phyloP scores from a whole-genome alignment of 2,329 filamentous ascomycete species.

The Sporothrix dimorphospora region DNA sequence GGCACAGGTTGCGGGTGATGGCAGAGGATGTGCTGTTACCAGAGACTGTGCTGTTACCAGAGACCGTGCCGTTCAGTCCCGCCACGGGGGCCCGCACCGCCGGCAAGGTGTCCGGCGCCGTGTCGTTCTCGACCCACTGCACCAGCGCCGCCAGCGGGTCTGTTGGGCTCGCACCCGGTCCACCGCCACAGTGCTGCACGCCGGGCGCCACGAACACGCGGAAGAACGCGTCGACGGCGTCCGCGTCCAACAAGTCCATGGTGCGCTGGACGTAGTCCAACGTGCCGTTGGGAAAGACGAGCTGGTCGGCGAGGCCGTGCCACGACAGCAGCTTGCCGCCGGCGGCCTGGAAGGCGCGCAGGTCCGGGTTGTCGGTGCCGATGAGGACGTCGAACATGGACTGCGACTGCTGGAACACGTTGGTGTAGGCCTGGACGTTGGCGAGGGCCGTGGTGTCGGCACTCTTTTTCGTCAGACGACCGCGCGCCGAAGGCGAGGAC shows the following conservation, averaged over 20 bases:
- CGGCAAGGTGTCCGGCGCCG: slow-evolving; percentile 31
- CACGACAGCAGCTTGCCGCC: slow-evolving; percentile 57
- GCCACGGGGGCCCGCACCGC: not conserved
- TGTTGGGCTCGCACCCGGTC: not conserved
- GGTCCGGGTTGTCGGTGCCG: slow-evolving; percentile 44
- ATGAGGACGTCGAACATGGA: slow-evolving; percentile 29
- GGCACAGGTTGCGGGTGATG: slow-evolving; percentile 30
- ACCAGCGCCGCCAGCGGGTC: slow-evolving; percentile 20
- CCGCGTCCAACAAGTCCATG: not conserved
- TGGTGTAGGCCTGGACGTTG: not conserved
- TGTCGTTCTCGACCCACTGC: slow-evolving; percentile 30
- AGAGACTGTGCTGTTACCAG: not conserved
- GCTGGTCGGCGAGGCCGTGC: slow-evolving; percentile 46
- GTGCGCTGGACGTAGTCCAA: slow-evolving; percentile 38
- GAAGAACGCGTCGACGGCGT: not conserved
- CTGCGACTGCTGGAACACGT: slow-evolving; percentile 27
- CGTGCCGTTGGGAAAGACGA: slow-evolving; percentile 34
- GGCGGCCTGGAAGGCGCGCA: slow-evolving; percentile 47
- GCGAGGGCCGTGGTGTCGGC: not conserved
- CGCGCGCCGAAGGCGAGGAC: not conserved
- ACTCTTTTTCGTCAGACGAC: not conserved
- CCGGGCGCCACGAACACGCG: not conserved
- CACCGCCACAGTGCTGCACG: slow-evolving; percentile 3
- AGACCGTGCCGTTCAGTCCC: no score
- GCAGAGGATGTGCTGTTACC: not conserved